These are phyloP conservation scores for Chenopodium berlandieri DNA, from an alignment of 148 eudicot genomes.

Conservation along the genomic window DNA sequence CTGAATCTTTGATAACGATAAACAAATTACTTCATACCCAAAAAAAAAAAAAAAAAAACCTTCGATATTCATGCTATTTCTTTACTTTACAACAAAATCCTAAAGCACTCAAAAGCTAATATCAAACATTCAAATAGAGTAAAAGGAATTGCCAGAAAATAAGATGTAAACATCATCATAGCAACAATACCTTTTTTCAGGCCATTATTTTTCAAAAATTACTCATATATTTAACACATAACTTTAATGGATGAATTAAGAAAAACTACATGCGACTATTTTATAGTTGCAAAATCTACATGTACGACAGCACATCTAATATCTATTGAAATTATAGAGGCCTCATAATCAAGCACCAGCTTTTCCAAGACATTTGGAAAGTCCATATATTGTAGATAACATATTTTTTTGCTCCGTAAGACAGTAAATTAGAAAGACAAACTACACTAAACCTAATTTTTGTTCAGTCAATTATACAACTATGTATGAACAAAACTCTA, in stretches of 20 bases:
- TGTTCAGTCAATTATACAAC: background rate
- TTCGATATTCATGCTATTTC: no score
- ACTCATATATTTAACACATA: background rate
- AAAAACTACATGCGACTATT: background rate
- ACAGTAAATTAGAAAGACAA: background rate
- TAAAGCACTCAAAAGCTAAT: no score
- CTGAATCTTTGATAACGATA: background rate
- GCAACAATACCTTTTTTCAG: no score
- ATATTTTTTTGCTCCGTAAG: background rate
- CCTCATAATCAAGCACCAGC: no score
- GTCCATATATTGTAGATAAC: background rate
- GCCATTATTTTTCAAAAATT: no score
- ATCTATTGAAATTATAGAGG: background rate
- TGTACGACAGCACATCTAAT: background rate
- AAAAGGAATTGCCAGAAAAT: no score
- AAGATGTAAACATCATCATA: no score
- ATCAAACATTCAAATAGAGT: no score
- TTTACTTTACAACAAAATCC: no score
- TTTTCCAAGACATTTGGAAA: background rate
- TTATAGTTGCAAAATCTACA: background rate
- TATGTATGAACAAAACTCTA: background rate
- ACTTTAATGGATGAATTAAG: background rate
- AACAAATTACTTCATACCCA: no score
- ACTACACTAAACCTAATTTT: background rate
- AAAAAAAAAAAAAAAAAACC: no score